Percentiles rank a stretch among this genome's conserved stretches.
Evolutionary conservation across 495 filamentous ascomycete species (phyloP).

Genomic region (Entonaema liquescens): DNA sequence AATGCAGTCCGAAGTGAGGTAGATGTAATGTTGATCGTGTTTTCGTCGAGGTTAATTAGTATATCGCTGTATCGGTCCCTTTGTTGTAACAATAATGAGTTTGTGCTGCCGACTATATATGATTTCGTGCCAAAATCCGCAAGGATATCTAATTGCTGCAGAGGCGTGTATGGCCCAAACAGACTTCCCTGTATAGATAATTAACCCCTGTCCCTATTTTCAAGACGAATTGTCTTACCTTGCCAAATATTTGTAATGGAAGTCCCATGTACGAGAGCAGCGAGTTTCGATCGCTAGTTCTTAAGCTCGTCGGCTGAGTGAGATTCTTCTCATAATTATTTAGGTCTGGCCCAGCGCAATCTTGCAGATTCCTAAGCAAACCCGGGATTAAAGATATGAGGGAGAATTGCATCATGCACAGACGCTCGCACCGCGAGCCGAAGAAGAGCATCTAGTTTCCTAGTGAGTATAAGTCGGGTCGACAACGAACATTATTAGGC

Average conservation of each 20-base stretch:
- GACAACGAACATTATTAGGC: background rate
- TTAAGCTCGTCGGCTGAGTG: constrained; percentile 81
- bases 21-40: constrained; percentile 83
- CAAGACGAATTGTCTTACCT: constrained; percentile 59
- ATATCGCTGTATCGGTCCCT: constrained; percentile 98
- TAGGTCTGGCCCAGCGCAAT: constrained; percentile 90
- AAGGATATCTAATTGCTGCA: constrained; percentile 94
- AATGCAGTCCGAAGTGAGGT: constrained; percentile 79
- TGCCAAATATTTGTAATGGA: constrained; percentile 94
- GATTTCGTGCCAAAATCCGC: constrained; percentile 96
- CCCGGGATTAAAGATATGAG: constrained; percentile 93
- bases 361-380: constrained; percentile 82
- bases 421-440: constrained; percentile 87
- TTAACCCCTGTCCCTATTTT: constrained; percentile 16
- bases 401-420: constrained; percentile 99
- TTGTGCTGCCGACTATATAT: constrained; percentile 96
- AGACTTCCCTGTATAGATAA: constrained; percentile 73
- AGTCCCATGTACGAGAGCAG: constrained; percentile 93
- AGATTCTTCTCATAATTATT: constrained; percentile 81
- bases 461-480: constrained; percentile 7
- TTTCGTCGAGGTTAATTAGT: constrained; percentile 94
- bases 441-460: constrained; percentile 92
- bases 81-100: constrained; percentile 91
- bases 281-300: constrained; percentile 90
- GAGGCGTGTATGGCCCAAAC: constrained; percentile 95